Base-by-base conservation (phyloP, 805 yeast genomes). In the Zygosaccharomyces siamensis region DNA sequence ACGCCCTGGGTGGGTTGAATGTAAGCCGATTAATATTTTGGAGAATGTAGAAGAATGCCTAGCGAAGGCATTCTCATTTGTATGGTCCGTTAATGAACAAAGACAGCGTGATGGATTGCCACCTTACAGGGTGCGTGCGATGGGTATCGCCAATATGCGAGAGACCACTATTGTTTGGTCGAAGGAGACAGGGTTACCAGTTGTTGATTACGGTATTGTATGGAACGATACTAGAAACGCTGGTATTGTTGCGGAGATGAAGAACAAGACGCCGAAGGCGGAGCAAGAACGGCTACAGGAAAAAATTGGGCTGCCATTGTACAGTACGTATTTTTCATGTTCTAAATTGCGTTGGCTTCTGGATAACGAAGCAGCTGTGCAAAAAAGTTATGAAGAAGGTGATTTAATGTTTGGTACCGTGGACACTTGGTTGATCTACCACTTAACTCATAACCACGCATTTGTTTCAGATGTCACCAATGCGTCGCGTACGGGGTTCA, bases 221-320 rank as follows among this genome's bases (percentile, higher is more conserved):
- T 90, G 98, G 98, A 87, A 92, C 53, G 98, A 90, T 70, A 86
- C 95, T 36, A 79, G 98, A 63, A 92, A 95, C 36, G 71, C 86
- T 7, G 80, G 75, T 16, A 76, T 86, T 43, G 89, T 89, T 46
- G 78, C 78, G 53, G 78, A 81, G 55, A 74, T 84, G 63, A 77
- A 77, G 58, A 71, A 74, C 49, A 73, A 73, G 56, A 74, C 78
- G 23, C 73, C 82, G 23, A 75, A 73, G 39, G 82, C 77, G 28
- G 74, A 74, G 43, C 76, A 86, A 54, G 79, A 76, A 39, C 74
- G 73, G 47, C 73, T 89, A 58, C 75, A 79, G 59, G 72, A 77
- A 56, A 79, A 77, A 57, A 84, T 88, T 38, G 98, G 98, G 7
- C 77, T 90, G 58, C 96, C 96, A 28, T 72, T 90, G 40, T 59